Evolutionary conservation across 1,284 basidiomycete genomes (phyloP).

Genomic region (Exobasidium cylindrosporum): DNA sequence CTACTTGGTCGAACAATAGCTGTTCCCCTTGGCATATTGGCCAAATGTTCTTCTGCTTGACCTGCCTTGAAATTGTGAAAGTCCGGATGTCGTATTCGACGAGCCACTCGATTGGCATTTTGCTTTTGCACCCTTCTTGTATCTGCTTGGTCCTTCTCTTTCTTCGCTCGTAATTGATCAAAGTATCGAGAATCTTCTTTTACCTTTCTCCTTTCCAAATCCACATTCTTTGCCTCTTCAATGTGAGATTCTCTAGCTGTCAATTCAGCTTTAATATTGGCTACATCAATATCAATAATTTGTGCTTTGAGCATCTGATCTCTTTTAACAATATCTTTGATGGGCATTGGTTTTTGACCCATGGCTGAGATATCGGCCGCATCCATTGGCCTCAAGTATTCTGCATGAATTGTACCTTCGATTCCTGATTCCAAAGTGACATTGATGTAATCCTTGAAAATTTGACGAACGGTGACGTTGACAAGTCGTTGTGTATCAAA

Average conservation of each 20-base stretch:
- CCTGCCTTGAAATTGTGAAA: constrained; percentile 92
- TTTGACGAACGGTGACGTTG: constrained; percentile 69
- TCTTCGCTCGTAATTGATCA: constrained; percentile 67
- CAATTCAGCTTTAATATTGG: constrained; percentile 70
- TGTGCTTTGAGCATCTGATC: constrained; percentile 79
- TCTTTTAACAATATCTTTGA: constrained; percentile 41
- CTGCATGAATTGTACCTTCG: constrained; percentile 51
- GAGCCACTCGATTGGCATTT: constrained; percentile 74
- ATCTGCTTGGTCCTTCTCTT: constrained; percentile 70
- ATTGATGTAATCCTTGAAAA: constrained; percentile 61
- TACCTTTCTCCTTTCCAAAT: constrained; percentile 54
- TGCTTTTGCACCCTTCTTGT: constrained; percentile 58
- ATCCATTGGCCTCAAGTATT: constrained; percentile 36
- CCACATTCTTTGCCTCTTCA: constrained; percentile 61
- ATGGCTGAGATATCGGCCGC: constrained; percentile 11
- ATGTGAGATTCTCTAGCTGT: constrained; percentile 74
- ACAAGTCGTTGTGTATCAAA: constrained; percentile 72
- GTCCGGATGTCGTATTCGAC: constrained; percentile 96
- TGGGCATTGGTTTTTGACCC: constrained; percentile 18
- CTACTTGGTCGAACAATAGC: constrained; percentile 89
- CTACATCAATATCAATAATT: constrained; percentile 70
- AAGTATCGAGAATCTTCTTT: constrained; percentile 66
- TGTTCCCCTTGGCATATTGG: constrained; percentile 74
- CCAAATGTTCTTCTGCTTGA: constrained; percentile 85
- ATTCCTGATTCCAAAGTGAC: constrained; percentile 87